phyloP scores from a whole-genome alignment of 2,329 filamentous ascomycete genomes.

The Magnaporthiopsis poae region DNA sequence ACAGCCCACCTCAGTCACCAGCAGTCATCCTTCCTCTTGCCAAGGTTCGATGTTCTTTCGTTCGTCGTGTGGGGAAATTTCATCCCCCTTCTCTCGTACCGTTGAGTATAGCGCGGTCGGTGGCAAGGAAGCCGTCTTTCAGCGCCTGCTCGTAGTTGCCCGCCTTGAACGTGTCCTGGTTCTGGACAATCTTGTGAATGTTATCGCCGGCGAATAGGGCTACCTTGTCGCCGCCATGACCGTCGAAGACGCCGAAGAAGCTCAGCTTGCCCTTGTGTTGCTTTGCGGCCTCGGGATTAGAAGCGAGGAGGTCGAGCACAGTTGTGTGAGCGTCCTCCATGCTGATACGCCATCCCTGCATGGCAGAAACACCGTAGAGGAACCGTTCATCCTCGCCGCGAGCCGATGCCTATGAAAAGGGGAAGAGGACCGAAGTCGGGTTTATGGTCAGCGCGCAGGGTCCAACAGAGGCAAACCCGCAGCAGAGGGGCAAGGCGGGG shows the following conservation, averaged over 20 bases:
- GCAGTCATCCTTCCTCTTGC: neutral
- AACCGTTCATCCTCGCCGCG: slow-evolving; percentile 87
- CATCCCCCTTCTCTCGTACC: slow-evolving; percentile 47
- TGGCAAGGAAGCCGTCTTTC: slow-evolving; percentile 94
- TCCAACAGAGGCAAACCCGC: neutral
- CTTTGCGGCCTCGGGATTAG: slow-evolving; percentile 44
- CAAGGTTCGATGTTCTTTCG: neutral
- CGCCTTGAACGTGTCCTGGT: slow-evolving; percentile 85
- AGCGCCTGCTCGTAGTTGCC: slow-evolving; percentile 90
- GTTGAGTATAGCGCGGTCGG: slow-evolving; percentile 87
- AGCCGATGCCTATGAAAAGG: slow-evolving; percentile 60
- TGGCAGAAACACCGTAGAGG: slow-evolving; percentile 88
- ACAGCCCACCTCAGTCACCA: slow-evolving; percentile 7
- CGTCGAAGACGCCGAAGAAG: slow-evolving; percentile 97
- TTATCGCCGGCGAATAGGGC: slow-evolving; percentile 86
- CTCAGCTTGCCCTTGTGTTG: slow-evolving; percentile 66
- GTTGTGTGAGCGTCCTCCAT: slow-evolving; percentile 96
- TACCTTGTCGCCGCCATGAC: slow-evolving; percentile 93
- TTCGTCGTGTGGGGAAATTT: neutral
- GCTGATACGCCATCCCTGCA: slow-evolving; percentile 99
- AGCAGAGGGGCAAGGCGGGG: neutral
- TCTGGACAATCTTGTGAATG: slow-evolving; percentile 86
- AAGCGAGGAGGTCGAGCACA: slow-evolving; percentile 72
- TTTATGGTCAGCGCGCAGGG: neutral
- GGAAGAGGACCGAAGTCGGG: neutral